Conservation (phyloP, 2,329 filamentous ascomycete genomes). For the Neonectria neomacrospora region DNA sequence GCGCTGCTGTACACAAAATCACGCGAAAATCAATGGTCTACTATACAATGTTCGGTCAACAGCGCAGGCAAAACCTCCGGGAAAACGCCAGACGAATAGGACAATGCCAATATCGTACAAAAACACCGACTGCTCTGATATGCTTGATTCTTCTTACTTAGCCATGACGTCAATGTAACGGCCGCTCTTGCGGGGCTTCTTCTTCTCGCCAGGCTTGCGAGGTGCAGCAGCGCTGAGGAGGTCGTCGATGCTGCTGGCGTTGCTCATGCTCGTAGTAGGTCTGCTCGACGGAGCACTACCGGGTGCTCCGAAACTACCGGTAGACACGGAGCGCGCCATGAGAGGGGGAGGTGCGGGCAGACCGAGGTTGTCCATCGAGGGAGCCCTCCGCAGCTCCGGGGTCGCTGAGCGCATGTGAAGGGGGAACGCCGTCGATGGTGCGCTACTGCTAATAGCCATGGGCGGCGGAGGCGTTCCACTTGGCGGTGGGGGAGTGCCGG, state of each 20-base stretch:
- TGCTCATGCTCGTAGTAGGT: conserved; percentile 85
- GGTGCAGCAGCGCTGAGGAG: conserved; percentile 80
- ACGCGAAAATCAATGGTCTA: conserved; percentile 38
- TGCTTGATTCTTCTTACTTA: conserved; percentile 55
- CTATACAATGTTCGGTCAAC: conserved; percentile 39
- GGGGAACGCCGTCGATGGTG: conserved; percentile 47
- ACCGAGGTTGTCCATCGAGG: conserved; percentile 52
- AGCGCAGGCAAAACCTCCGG: conserved; percentile 31
- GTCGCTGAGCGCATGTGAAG: conserved; percentile 44
- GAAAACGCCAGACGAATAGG: conserved; percentile 34
- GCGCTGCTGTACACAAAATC: conserved; percentile 30
- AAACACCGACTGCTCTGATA: conserved; percentile 14
- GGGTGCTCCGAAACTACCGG: conserved; percentile 55
- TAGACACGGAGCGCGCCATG: conserved; percentile 62
- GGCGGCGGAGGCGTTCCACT: conserved; percentile 49
- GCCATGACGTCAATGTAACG: conserved; percentile 98
- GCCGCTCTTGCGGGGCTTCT: conserved; percentile 83
- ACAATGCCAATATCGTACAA: conserved; percentile 24
- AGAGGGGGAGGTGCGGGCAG: conserved; percentile 47
- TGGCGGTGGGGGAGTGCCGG: conserved; percentile 62
- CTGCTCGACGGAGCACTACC: conserved; percentile 69
- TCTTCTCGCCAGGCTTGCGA: conserved; percentile 73
- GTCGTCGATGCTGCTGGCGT: conserved; percentile 95
- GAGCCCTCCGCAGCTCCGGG: conserved; percentile 49
- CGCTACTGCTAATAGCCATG: conserved; percentile 46